These are phyloP conservation scores for Boletus fagicola DNA, from an alignment of 768 basidiomycete genomes.

Conservation along the genomic window DNA sequence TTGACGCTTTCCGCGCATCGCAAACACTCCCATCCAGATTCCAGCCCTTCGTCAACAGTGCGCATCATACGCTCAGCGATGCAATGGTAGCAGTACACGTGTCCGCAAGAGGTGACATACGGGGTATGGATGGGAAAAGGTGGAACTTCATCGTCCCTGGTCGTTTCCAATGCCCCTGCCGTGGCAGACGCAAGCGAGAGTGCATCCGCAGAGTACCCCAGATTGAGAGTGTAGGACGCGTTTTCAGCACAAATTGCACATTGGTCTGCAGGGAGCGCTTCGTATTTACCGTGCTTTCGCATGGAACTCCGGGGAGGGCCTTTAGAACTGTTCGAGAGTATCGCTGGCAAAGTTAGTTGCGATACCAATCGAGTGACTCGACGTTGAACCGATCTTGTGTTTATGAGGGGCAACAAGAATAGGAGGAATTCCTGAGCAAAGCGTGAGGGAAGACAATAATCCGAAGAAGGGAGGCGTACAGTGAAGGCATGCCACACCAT, in stretches of 20 bases:
- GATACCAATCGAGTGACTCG: conserved; percentile 41
- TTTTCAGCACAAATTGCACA: conserved; percentile 91
- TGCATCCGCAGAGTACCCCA: conserved; percentile 51
- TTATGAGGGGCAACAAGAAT: conserved; percentile 86
- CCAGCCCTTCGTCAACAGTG: conserved; percentile 58
- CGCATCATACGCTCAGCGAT: conserved; percentile 79
- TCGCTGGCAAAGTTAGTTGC: conserved; percentile 27
- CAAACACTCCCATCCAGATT: conserved; percentile 76
- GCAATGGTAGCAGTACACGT: conserved; percentile 93
- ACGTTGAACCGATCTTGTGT: conserved; percentile 61
- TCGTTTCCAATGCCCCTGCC: conserved; percentile 12
- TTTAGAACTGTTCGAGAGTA: conserved; percentile 31
- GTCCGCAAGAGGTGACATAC: conserved; percentile 80
- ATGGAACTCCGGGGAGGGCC: conserved; percentile 8
- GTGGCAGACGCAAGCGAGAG: conserved; percentile 35
- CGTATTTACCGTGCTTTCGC: conserved; percentile 57
- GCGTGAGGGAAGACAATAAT: not conserved
- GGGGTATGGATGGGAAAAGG: conserved; percentile 76
- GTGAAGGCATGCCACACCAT: conserved; percentile 99
- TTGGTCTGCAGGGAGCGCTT: conserved; percentile 64
- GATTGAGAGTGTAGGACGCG: conserved; percentile 57
- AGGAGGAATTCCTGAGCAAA: conserved; percentile 85
- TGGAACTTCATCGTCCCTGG: conserved; percentile 37
- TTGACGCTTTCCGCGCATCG: conserved; percentile 69
- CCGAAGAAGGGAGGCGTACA: conserved; percentile 43